Evolutionary conservation across 805 yeast species (phyloP), one percentile per base, ranked within the genome.

Genomic region (Maudiozyma serrabonitensis): DNA sequence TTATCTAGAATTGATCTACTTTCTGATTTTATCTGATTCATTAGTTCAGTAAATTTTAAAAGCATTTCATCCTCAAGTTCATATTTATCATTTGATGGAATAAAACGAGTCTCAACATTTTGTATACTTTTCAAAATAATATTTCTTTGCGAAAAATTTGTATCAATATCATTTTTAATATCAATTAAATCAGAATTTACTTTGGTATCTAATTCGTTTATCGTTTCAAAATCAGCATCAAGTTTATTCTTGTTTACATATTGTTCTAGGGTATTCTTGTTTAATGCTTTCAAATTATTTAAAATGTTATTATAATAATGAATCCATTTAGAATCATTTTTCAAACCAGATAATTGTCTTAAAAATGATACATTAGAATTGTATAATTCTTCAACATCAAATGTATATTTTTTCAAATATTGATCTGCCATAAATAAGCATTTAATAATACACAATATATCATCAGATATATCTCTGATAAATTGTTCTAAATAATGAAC

Each of bases 361-460:
- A 70, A 54, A 63, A 71, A 63, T 42, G 71, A 61, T 50, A 69
- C 55, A 19, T 71, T 64, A 13, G 68, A 60, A 48, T 66, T 61
- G 57, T 75, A 76, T 23, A 64, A 65, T 51, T 73, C 75, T 49
- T 75, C 78, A 2, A 75, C 72, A n/a, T 77, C 80, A 44, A 60
- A 62, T 31, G 76, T 69, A 58, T 76, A 78, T 41, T 71, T 67
- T 25, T 75, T 70, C 44, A 74, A 69, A 58, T 78, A 79, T 53
- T 75, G 77, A 48, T 72, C 69, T 4, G 78, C 73, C 15, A 75
- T 71, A 46, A 67, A 71, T 25, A 79, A 60, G 26, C 79, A 68
- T 48, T 70, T 70, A 57, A 79, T 72, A 21, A 79, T 67, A 6
- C 62, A 61, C 35, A 67, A 66, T 23, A 75, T 66, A 44, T 73